Evolutionary conservation across 257 asterid genomes (phyloP).

Genomic region (Primulina huaijiensis): DNA sequence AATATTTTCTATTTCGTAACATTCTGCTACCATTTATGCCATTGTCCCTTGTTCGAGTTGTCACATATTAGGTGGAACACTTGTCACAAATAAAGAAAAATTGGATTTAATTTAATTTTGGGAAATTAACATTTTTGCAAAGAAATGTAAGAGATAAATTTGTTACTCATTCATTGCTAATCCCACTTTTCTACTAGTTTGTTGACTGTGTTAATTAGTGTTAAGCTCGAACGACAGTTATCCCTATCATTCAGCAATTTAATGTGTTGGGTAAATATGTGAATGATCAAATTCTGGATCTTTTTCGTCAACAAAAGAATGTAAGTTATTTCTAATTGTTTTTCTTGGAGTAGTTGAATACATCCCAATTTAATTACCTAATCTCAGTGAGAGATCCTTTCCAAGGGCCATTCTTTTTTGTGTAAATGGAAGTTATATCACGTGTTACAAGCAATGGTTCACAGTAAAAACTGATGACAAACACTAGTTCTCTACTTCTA

Average conservation of each 20-base stretch:
- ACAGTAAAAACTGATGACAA: not conserved
- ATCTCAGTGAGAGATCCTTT: not conserved
- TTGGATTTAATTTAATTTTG: not conserved
- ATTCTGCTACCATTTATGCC: not conserved
- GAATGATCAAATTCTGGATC: not conserved
- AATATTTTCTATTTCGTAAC: not conserved
- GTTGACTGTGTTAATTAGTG: not conserved
- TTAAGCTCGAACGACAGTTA: not conserved
- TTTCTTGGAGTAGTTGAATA: not conserved
- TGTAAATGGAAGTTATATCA: conserved; percentile 2
- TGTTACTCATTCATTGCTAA: not conserved
- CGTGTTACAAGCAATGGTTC: conserved; percentile 7
- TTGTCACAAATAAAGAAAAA: not conserved
- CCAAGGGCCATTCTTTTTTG: not conserved
- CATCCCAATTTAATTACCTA: not conserved
- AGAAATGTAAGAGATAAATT: not conserved
- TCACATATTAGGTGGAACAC: not conserved
- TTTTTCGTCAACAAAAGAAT: not conserved
- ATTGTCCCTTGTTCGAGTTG: not conserved
- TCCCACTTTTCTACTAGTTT: not conserved
- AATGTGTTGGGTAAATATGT: not conserved
- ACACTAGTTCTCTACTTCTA: not conserved
- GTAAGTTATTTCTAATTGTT: not conserved
- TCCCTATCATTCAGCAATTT: not conserved
- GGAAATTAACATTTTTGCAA: not conserved